A percentile compares a stretch with the other conserved stretches of the same genome.
Conservation (phyloP, 352 stramenopile species). For the Pythium aquatile region DNA sequence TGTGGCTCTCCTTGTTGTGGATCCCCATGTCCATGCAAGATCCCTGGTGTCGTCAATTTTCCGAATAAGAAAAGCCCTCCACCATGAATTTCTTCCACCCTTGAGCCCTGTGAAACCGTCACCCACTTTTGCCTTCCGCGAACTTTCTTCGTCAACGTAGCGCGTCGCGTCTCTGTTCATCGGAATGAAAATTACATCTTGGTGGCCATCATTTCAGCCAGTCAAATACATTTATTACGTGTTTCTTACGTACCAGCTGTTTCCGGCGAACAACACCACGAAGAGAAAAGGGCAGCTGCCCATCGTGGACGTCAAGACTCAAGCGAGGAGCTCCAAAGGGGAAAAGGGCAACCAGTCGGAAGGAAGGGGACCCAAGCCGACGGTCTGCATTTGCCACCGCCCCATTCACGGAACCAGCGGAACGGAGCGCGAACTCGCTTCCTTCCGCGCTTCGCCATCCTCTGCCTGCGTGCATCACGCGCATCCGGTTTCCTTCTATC, state of each 20-base stretch:
- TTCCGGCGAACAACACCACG: conserved; percentile 10
- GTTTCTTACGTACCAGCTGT: conserved; percentile 7
- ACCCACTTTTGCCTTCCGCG: neutral
- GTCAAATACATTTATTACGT: conserved; percentile 13
- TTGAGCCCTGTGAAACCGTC: neutral
- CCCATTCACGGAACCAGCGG: conserved; percentile 5
- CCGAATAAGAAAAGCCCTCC: neutral
- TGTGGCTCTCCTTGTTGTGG: neutral
- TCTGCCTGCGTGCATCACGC: neutral
- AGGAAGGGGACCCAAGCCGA: neutral
- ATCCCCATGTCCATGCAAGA: too few species aligned
- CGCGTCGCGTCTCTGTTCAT: neutral
- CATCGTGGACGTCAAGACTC: neutral
- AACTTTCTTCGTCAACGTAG: conserved; percentile 5
- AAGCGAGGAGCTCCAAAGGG: neutral
- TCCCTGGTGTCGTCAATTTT: neutral
- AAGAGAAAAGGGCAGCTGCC: conserved; percentile 2
- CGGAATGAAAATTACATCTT: conserved; percentile 15
- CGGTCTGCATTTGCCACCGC: neutral
- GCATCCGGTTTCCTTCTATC: neutral
- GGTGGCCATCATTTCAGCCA: neutral
- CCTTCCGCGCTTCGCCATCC: conserved; percentile 11
- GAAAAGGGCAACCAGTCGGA: neutral
- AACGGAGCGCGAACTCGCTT: conserved; percentile 20
- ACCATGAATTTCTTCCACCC: neutral